Percentiles rank a stretch among this genome's conserved stretches.
These are phyloP conservation scores for Exophiala mesophila DNA, from an alignment of 2,329 filamentous ascomycete genomes.

Conservation along the genomic window DNA sequence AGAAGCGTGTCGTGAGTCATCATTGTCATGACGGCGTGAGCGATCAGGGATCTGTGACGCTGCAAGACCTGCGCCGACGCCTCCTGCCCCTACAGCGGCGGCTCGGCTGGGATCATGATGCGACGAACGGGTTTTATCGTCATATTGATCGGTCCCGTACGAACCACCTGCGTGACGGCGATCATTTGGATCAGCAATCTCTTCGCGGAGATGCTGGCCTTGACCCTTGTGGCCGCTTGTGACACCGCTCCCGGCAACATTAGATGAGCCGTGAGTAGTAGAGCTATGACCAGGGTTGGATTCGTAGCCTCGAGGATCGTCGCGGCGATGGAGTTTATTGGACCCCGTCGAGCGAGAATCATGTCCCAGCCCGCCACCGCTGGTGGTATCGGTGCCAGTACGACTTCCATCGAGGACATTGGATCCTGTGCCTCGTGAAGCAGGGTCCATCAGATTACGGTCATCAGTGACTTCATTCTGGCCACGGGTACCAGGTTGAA, in stretches of 20 bases:
- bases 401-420: conserved; percentile 4
- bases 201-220: conserved; percentile 1
- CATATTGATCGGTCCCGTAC: background rate
- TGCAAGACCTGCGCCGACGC: background rate
- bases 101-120: background rate
- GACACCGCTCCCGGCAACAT: background rate
- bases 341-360: background rate
- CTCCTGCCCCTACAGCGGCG: background rate
- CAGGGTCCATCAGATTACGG: conserved; percentile 5
- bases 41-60: background rate
- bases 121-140: background rate
- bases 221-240: conserved; percentile 1
- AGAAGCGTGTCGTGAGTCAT: background rate
- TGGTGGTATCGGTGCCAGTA: background rate
- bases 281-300: background rate
- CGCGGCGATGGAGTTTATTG: conserved; percentile 6
- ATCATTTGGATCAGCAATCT: background rate
- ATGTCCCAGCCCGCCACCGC: background rate
- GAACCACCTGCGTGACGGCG: background rate
- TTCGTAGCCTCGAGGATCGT: conserved; percentile 1
- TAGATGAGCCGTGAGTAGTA: background rate
- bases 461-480: conserved; percentile 1
- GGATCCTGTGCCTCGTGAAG: background rate
- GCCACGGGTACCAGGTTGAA: background rate
- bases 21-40: background rate